Evolutionary conservation across 352 stramenopile species (phyloP), one percentile per base, ranked within the genome.

Genomic region (Pythium scleroteichum): DNA sequence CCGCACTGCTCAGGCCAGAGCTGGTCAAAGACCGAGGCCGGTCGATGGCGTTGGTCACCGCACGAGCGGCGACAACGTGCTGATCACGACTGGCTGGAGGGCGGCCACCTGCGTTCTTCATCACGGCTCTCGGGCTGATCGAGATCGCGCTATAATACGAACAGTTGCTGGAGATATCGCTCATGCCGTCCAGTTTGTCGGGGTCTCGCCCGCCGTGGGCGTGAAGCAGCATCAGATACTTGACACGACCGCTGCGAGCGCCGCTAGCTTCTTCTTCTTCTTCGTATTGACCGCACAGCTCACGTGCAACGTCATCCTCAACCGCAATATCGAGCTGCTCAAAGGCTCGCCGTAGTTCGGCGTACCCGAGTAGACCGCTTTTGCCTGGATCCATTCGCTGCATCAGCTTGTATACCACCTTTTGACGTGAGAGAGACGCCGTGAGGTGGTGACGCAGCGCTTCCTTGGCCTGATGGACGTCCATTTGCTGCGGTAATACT

Each of bases 111-210:
- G 26, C 39, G 39, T 44, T 14, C 22, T 59, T 64, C 55, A 65
- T 45, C 14, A 81, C 78, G 20, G 68, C 66, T 6, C 75, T 78
- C 39, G 77, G 79, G 49, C 79, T 89, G 49, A 88, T 90, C 14
- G 64, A 75, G 26, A 92, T 82, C 5, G 79, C 75, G 53, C 67
- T 85, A 68, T 92, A 92, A 71, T 92, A 92, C 8, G 79, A 89
- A 46, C 82, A 92, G 53, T 90, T 81, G 64, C 79, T 90, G 2
- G 79, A 88, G 2, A 89, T 44, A 27, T 92, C 82, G 47, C 78
- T 89, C 75, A 87, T 75, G 6, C 60, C 72, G 19, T 82, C 80
- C 46, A 89, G 47, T 23, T 74, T 82, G 45, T 92, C 79, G 0
- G 82, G 79, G 45, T 92, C 82, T 33, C 78, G 73, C 0, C 82